Evolutionary conservation across 192 early-diverging fungal genomes (phyloP).

Genomic region (Borealophlyctis nickersoniae): DNA sequence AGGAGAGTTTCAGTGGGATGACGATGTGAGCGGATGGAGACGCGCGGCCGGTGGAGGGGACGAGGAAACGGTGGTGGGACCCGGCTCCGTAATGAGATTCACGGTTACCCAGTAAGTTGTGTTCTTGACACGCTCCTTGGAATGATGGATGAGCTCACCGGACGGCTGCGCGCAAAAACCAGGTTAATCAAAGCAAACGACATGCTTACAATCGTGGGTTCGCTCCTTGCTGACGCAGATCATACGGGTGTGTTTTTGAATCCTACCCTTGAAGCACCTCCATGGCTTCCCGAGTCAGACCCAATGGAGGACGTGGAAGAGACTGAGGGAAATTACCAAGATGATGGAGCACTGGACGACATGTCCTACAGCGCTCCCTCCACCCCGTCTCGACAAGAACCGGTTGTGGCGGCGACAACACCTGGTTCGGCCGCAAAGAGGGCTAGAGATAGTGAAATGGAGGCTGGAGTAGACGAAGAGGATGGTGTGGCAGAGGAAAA

Average conservation of each 20-base stretch:
- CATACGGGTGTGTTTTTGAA: conserved; percentile 36
- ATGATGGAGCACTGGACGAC: background rate
- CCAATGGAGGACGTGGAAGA: conserved; percentile 5
- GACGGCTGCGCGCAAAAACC: background rate
- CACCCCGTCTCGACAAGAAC: conserved; percentile 2
- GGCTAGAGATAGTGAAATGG: conserved; percentile 15
- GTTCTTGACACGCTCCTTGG: background rate
- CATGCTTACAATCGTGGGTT: conserved; percentile 78
- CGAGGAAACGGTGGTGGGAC: conserved; percentile 45
- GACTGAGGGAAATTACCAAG: conserved; percentile 5
- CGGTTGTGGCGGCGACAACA: conserved; percentile 20
- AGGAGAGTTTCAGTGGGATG: conserved; percentile 69
- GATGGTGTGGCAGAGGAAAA: conserved; percentile 17
- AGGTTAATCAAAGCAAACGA: conserved; percentile 79
- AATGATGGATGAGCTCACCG: background rate
- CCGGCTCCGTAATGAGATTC: conserved; percentile 68
- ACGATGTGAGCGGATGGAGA: conserved; percentile 27
- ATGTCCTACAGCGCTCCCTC: background rate
- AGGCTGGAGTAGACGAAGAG: conserved; percentile 13
- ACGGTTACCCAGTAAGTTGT: conserved; percentile 63
- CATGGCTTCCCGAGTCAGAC: conserved; percentile 13
- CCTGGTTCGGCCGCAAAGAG: conserved; percentile 29
- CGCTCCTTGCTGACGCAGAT: conserved; percentile 44
- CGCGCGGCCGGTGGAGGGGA: conserved; percentile 23
- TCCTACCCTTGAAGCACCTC: conserved; percentile 14